Evolutionary conservation across 2,329 filamentous ascomycete species (phyloP).

Genomic region (Fusarium guadeloupense): DNA sequence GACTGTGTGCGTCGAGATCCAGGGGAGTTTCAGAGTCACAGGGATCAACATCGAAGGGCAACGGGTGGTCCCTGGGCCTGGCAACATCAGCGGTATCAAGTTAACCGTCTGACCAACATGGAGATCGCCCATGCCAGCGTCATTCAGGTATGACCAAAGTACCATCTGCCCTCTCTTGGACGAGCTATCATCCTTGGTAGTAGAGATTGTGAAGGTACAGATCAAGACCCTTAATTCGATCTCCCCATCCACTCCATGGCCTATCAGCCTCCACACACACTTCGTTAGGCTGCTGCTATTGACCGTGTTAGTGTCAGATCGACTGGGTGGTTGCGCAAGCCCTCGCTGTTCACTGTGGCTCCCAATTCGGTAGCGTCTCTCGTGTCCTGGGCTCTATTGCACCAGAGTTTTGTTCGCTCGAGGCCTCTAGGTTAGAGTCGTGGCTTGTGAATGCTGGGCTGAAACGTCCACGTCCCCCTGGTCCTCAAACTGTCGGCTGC

Average conservation of each 20-base stretch:
- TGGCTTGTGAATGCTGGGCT: slow-evolving; percentile 37
- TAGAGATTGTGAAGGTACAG: slow-evolving; percentile 35
- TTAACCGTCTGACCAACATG: slow-evolving; percentile 12
- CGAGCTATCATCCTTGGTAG: slow-evolving; percentile 26
- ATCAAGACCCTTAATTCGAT: slow-evolving; percentile 35
- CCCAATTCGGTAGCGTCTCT: slow-evolving; percentile 27
- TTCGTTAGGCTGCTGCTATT: slow-evolving; percentile 8
- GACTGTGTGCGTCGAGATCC: slow-evolving; percentile 31
- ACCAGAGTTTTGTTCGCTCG: slow-evolving; percentile 16
- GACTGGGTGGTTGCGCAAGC: slow-evolving; percentile 32
- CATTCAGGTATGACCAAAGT: slow-evolving; percentile 3
- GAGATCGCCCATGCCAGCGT: background rate
- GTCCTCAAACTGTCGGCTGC: slow-evolving; percentile 18
- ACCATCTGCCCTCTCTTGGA: background rate
- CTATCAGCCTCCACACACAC: slow-evolving; percentile 32
- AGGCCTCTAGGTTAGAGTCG: slow-evolving; percentile 4
- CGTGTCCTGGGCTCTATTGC: slow-evolving; percentile 9
- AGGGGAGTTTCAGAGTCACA: slow-evolving; percentile 44
- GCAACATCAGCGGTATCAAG: slow-evolving; percentile 21
- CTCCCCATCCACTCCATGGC: slow-evolving; percentile 33
- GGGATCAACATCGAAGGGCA: slow-evolving; percentile 40
- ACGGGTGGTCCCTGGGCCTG: slow-evolving; percentile 21
- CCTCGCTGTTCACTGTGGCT: slow-evolving; percentile 10
- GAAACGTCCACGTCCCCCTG: slow-evolving; percentile 21
- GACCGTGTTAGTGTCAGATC: slow-evolving; percentile 34